These are phyloP conservation scores for Albophoma yamanashiensis DNA, from an alignment of 2,329 filamentous ascomycete species.

Conservation along the genomic window DNA sequence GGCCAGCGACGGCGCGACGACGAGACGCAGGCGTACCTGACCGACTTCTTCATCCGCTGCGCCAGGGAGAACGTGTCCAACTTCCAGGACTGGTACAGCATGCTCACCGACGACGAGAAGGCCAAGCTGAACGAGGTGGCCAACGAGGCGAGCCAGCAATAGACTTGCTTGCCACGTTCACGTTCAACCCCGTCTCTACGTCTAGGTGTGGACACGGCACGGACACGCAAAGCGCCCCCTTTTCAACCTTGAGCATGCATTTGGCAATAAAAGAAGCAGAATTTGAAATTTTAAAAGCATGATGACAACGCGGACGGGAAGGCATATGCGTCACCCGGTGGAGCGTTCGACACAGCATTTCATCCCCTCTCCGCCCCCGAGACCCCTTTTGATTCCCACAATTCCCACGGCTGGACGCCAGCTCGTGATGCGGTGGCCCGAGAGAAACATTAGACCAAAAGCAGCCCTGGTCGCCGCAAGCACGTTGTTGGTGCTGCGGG, in stretches of 20 bases:
- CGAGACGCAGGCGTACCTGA: constrained; percentile 77
- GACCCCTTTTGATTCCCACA: background rate
- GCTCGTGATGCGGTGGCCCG: background rate
- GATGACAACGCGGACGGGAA: background rate
- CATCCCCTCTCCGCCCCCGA: background rate
- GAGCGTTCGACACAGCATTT: background rate
- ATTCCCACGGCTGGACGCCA: background rate
- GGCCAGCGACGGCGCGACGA: constrained; percentile 65
- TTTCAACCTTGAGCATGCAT: background rate
- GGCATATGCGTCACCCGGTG: background rate
- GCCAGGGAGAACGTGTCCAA: constrained; percentile 44
- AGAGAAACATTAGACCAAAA: background rate
- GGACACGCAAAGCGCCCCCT: no score
- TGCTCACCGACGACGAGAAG: constrained; percentile 46
- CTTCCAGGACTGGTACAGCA: constrained; percentile 46
- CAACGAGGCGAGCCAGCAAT: constrained; percentile 19
- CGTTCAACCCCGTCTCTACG: background rate
- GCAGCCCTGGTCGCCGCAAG: background rate
- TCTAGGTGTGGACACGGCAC: no score
- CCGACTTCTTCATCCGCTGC: constrained; percentile 64
- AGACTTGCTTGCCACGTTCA: background rate
- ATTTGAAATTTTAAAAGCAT: background rate
- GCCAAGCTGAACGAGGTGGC: constrained; percentile 44
- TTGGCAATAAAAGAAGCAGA: background rate
- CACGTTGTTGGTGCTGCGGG: background rate